Evolutionary conservation across 108 stramenopile species (phyloP).

Genomic region (Conticribra guillardii): DNA sequence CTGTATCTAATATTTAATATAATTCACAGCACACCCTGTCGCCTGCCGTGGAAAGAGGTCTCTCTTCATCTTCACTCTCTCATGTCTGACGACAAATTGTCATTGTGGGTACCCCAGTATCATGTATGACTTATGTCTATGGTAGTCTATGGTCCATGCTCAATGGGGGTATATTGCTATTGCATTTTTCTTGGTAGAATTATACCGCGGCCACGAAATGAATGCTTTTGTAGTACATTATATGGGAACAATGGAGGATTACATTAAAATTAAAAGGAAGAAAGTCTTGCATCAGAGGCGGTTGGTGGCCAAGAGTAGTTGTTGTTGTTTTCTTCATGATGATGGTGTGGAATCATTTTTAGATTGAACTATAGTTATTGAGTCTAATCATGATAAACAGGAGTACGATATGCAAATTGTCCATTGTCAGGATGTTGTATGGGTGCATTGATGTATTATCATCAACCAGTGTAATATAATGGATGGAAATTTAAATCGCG

Average conservation of each 20-base stretch:
- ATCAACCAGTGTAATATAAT: too few relatives aligned
- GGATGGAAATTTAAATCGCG: too few relatives aligned
- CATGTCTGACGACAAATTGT: slow-evolving; percentile 10
- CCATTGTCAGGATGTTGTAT: too few relatives aligned
- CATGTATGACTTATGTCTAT: slow-evolving; percentile 55
- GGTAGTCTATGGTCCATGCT: slow-evolving; percentile 45
- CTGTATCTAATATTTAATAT: too few relatives aligned
- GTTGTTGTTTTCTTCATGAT: slow-evolving; percentile 91
- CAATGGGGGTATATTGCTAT: slow-evolving; percentile 78
- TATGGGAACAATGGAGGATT: slow-evolving; percentile 50
- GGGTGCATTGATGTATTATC: too few relatives aligned
- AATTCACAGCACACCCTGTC: too few relatives aligned
- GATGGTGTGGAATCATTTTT: slow-evolving; percentile 82
- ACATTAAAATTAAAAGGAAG: slow-evolving; percentile 78
- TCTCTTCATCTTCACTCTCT: slow-evolving; percentile 17
- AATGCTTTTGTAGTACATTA: slow-evolving; percentile 58
- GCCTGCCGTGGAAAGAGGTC: slow-evolving; percentile 27
- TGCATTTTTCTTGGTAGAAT: slow-evolving; percentile 65
- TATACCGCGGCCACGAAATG: slow-evolving; percentile 64
- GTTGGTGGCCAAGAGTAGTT: slow-evolving; percentile 79
- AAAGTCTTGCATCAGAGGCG: slow-evolving; percentile 80
- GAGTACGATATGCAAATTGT: too few relatives aligned
- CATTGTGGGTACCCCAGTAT: slow-evolving; percentile 44
- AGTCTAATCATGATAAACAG: too few relatives aligned
- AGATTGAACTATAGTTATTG: slow-evolving; percentile 65